Conservation (phyloP, 2,329 filamentous ascomycete species). For the Seiridium cupressi region DNA sequence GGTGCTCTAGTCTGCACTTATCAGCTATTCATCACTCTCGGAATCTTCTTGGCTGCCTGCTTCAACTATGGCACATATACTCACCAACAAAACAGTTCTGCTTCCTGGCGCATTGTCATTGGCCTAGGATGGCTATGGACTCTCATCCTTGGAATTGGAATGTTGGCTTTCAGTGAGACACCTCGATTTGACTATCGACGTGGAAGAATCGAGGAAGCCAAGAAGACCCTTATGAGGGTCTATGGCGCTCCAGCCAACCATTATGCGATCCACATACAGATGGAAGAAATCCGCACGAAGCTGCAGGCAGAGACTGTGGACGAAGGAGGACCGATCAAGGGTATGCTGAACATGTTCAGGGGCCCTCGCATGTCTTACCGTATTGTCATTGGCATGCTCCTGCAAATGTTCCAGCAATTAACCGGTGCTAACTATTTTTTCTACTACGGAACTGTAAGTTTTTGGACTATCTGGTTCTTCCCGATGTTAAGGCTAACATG, state of each 20-base stretch:
- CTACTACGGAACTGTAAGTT: slow-evolving; percentile 55
- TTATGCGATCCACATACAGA: slow-evolving; percentile 43
- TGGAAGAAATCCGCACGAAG: slow-evolving; percentile 53
- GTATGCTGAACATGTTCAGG: slow-evolving; percentile 59
- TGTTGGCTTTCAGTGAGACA: slow-evolving; percentile 51
- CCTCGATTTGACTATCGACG: slow-evolving; percentile 49
- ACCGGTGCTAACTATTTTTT: slow-evolving; percentile 69
- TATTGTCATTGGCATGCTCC: slow-evolving; percentile 55
- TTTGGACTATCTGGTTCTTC: not conserved
- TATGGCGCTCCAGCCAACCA: slow-evolving; percentile 44
- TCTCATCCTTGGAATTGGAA: slow-evolving; percentile 44
- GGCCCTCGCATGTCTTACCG: slow-evolving; percentile 64
- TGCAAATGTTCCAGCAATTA: slow-evolving; percentile 68
- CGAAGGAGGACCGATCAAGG: slow-evolving; percentile 38
- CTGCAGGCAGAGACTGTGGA: slow-evolving; percentile 44
- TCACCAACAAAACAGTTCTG: slow-evolving; percentile 42
- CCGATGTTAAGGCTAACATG: not conserved
- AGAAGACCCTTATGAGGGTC: slow-evolving; percentile 44
- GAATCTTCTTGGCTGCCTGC: slow-evolving; percentile 59
- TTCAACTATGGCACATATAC: slow-evolving; percentile 61
- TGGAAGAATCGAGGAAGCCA: slow-evolving; percentile 45
- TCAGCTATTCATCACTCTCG: slow-evolving; percentile 71
- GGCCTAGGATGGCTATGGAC: slow-evolving; percentile 52
- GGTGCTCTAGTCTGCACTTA: slow-evolving; percentile 65
- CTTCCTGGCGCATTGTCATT: slow-evolving; percentile 61